phyloP scores from a whole-genome alignment of 805 yeast genomes.

The Nakazawaea molendinolei region DNA sequence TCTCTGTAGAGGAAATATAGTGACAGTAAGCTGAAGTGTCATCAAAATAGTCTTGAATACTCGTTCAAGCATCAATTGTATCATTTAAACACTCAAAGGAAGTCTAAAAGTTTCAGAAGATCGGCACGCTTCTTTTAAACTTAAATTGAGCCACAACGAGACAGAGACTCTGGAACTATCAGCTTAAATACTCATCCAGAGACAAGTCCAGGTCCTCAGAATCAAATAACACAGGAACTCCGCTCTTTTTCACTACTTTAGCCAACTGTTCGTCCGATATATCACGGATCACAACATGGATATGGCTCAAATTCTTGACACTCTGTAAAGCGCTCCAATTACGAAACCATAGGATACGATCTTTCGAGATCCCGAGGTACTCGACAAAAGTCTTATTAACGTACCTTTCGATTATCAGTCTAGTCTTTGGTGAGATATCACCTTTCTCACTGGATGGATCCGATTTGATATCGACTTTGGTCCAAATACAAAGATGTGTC shows the following conservation, averaged over 20 bases:
- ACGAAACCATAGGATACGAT: conserved; percentile 56
- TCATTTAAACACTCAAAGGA: background rate
- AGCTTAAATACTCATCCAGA: conserved; percentile 2
- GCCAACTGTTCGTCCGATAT: conserved; percentile 18
- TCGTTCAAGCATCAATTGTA: no score
- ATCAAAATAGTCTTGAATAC: no score
- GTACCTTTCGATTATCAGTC: conserved; percentile 35
- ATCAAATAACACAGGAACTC: conserved; percentile 5
- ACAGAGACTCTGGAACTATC: no score
- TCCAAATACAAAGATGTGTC: conserved; percentile 61
- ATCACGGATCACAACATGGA: conserved; percentile 57
- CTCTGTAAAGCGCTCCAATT: conserved; percentile 69
- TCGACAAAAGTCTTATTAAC: conserved; percentile 43
- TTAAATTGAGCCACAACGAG: no score
- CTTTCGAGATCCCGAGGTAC: conserved; percentile 31
- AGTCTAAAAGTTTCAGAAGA: background rate
- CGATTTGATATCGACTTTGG: conserved; percentile 46
- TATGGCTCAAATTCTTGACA: conserved; percentile 57
- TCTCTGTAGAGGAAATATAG: no score
- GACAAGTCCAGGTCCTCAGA: conserved; percentile 6
- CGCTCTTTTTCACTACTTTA: conserved; percentile 4
- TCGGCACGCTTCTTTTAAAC: no score
- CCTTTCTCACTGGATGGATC: conserved; percentile 46
- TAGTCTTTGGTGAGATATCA: conserved; percentile 38
- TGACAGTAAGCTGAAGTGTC: no score